These are phyloP conservation scores for Suillus fuscotomentosus DNA, from an alignment of 768 basidiomycete genomes.

Conservation along the genomic window DNA sequence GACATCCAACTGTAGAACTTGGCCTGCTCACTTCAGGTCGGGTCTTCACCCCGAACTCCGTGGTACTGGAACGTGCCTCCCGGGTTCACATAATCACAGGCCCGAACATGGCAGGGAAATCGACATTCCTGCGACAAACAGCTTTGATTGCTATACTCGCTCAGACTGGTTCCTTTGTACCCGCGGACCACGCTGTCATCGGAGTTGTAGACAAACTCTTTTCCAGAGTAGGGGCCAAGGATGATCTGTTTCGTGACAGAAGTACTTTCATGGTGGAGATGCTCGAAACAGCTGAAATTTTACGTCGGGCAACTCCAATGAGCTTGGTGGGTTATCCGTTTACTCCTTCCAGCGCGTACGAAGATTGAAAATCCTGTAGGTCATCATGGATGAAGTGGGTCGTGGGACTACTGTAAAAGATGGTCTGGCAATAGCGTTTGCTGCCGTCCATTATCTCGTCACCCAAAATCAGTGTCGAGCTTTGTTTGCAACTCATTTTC, in stretches of 20 bases:
- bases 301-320: conserved; percentile 74
- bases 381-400: conserved; percentile 99
- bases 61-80: conserved; percentile 56
- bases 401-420: conserved; percentile 91
- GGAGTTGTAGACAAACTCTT: conserved; percentile 92
- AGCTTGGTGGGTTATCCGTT: conserved; percentile 63
- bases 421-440: conserved; percentile 92
- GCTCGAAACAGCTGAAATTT: conserved; percentile 91
- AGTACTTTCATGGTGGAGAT: conserved; percentile 99
- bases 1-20: conserved; percentile 92
- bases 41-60: conserved; percentile 82
- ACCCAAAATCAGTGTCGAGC: conserved; percentile 71
- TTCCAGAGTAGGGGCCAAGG: conserved; percentile 92
- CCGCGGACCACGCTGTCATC: conserved; percentile 75
- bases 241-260: conserved; percentile 89
- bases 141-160: conserved; percentile 89
- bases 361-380: conserved; percentile 41
- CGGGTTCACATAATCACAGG: conserved; percentile 87
- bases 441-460: conserved; percentile 80
- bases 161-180: conserved; percentile 92
- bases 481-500: conserved; percentile 99
- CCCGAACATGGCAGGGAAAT: conserved; percentile 96
- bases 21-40: conserved; percentile 75
- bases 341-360: background rate
- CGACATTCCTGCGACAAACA: conserved; percentile 87